These are phyloP conservation scores for Croton setiger DNA, from an alignment of 441 rosid genomes.

Conservation along the genomic window DNA sequence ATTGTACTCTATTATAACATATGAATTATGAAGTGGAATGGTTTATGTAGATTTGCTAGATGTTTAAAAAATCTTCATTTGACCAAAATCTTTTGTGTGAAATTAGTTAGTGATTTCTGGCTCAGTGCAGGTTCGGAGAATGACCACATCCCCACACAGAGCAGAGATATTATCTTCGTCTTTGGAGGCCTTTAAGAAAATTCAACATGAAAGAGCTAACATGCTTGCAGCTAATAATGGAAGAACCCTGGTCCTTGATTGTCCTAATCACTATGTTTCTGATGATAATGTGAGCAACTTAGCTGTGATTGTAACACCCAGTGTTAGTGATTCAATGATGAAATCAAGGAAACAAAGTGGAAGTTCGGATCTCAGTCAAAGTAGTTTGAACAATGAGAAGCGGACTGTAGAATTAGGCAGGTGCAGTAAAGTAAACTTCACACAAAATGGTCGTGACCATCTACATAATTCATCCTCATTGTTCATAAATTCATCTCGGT, in stretches of 20 bases:
- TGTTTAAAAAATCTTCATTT: not conserved
- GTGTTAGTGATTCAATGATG: slow-evolving; percentile 26
- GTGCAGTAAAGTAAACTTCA: slow-evolving; percentile 35
- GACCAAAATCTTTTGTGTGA: slow-evolving; percentile 16
- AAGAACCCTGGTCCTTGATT: slow-evolving; percentile 31
- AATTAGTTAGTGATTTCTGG: slow-evolving; percentile 24
- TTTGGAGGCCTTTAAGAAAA: slow-evolving; percentile 70
- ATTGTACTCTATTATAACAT: not conserved
- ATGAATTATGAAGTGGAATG: not conserved
- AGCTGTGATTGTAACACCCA: slow-evolving; percentile 21
- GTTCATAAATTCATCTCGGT: slow-evolving; percentile 29
- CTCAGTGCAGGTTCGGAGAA: slow-evolving; percentile 69
- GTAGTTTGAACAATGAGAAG: slow-evolving; percentile 30
- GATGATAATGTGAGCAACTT: slow-evolving; percentile 29
- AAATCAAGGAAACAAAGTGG: slow-evolving; percentile 35
- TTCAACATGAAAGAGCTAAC: slow-evolving; percentile 66
- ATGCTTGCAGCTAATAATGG: slow-evolving; percentile 25
- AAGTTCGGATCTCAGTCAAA: slow-evolving; percentile 31
- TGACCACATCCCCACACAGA: slow-evolving; percentile 76
- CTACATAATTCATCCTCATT: slow-evolving; percentile 30
- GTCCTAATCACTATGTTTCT: slow-evolving; percentile 26
- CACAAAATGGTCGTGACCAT: slow-evolving; percentile 31
- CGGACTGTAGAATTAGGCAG: slow-evolving; percentile 34
- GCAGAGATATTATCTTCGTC: slow-evolving; percentile 81
- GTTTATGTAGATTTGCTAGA: not conserved